phyloP scores from a whole-genome alignment of 2,329 filamentous ascomycete genomes.

The Colletotrichum sp. region DNA sequence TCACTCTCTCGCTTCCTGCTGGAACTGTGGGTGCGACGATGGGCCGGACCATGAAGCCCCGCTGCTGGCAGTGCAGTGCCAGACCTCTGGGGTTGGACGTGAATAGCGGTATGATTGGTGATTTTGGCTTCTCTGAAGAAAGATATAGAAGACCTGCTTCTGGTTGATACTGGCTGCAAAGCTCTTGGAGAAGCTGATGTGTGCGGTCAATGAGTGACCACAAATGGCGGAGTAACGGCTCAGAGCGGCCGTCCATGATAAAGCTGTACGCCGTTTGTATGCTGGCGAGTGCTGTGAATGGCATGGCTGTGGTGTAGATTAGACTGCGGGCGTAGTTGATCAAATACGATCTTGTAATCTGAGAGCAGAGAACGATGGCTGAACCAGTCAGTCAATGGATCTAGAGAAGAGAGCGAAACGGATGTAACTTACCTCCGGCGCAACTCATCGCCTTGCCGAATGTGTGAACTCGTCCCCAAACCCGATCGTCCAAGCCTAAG shows the following conservation, averaged over 20 bases:
- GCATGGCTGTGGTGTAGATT: conserved; percentile 76
- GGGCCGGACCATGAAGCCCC: conserved; percentile 65
- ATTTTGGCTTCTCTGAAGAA: conserved; percentile 44
- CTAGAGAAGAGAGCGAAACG: not conserved
- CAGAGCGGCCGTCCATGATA: conserved; percentile 54
- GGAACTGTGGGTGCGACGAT: conserved; percentile 75
- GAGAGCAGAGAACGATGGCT: conserved; percentile 66
- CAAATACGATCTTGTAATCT: conserved; percentile 65
- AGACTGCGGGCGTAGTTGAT: conserved; percentile 79
- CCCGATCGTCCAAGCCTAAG: conserved; percentile 56
- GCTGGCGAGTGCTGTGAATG: conserved; percentile 63
- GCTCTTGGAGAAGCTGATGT: conserved; percentile 43
- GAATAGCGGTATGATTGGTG: conserved; percentile 69
- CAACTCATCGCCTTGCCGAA: conserved; percentile 73
- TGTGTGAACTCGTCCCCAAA: conserved; percentile 66
- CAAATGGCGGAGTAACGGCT: conserved; percentile 41
- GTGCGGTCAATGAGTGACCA: conserved; percentile 50
- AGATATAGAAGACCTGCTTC: conserved; percentile 36
- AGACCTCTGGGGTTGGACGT: conserved; percentile 62
- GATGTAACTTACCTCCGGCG: conserved; percentile 65
- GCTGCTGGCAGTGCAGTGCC: conserved; percentile 63
- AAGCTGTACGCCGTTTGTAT: conserved; percentile 64
- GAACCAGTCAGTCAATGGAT: conserved; percentile 12
- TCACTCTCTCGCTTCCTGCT: conserved; percentile 64
- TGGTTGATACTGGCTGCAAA: conserved; percentile 30